These are phyloP conservation scores for Lepiota brunneoincarnata DNA, from an alignment of 768 basidiomycete species.

Conservation along the genomic window DNA sequence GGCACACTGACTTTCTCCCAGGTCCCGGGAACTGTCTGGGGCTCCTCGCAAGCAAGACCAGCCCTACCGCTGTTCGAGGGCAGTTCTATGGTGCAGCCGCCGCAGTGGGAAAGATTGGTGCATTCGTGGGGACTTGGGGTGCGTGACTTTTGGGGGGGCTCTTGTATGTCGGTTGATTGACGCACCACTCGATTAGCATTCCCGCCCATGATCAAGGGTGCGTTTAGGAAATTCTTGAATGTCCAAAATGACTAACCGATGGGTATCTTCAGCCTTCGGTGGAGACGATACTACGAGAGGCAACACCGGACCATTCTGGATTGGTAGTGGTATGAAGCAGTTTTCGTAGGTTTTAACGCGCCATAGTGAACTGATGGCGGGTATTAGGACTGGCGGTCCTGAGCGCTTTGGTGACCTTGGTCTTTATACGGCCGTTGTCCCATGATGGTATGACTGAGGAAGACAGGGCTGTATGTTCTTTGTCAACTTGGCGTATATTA, in stretches of 20 bases:
- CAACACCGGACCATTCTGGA: conserved; percentile 86
- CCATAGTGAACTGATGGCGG: neutral
- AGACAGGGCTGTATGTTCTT: conserved; percentile 53
- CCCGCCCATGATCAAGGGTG: conserved; percentile 63
- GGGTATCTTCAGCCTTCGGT: conserved; percentile 52
- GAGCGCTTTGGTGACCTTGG: conserved; percentile 68
- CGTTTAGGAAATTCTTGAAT: conserved; percentile 11
- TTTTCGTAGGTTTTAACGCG: conserved; percentile 1
- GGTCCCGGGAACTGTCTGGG: conserved; percentile 87
- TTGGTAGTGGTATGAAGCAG: conserved; percentile 57
- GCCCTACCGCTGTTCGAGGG: conserved; percentile 83
- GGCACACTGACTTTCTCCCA: conserved; percentile 17
- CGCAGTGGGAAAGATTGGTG: conserved; percentile 82
- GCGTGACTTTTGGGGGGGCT: conserved; percentile 19
- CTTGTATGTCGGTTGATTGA: neutral
- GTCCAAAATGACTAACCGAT: conserved; percentile 9
- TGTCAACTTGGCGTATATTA: neutral
- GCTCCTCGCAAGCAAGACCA: conserved; percentile 79
- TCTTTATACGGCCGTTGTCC: conserved; percentile 72
- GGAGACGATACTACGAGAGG: conserved; percentile 48
- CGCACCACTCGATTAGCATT: conserved; percentile 44
- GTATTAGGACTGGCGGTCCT: conserved; percentile 63
- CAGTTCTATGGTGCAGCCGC: conserved; percentile 87
- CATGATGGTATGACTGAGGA: conserved; percentile 80
- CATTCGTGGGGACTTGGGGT: conserved; percentile 83